phyloP scores from a whole-genome alignment of 1,284 basidiomycete species.

The Abortiporus biennis region DNA sequence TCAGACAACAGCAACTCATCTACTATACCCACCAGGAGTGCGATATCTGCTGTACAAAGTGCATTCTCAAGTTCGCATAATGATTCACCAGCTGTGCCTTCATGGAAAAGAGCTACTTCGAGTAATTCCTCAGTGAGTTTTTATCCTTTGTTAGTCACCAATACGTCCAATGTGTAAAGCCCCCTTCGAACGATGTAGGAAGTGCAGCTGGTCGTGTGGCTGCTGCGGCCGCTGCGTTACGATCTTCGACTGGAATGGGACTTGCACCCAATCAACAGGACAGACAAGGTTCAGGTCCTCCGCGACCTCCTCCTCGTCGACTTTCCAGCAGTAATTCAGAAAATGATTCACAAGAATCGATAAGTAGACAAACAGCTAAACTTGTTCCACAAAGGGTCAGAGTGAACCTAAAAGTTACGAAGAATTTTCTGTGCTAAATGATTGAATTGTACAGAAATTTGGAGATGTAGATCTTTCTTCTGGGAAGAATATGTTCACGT shows the following conservation, averaged over 20 bases:
- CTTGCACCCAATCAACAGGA: constrained; percentile 6
- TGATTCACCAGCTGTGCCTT: background rate
- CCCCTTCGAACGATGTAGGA: too few species aligned
- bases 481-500: constrained; percentile 41
- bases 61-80: background rate
- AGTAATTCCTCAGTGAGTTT: constrained; percentile 7
- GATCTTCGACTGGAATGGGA: constrained; percentile 7
- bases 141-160: too few species aligned
- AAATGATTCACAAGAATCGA: constrained; percentile 7
- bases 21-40: background rate
- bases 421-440: too few species aligned
- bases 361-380: constrained; percentile 7
- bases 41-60: background rate
- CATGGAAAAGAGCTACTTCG: background rate
- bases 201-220: constrained; percentile 22
- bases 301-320: constrained; percentile 20
- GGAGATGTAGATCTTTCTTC: constrained; percentile 55
- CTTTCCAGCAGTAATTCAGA: constrained; percentile 1
- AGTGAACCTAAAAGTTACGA: background rate
- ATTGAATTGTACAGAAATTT: constrained; percentile 37
- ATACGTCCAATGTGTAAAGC: too few species aligned
- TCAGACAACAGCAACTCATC: background rate
- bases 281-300: constrained; percentile 10
- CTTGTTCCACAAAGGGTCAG: constrained; percentile 25
- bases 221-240: constrained; percentile 22